A percentile compares a stretch with the other conserved stretches of the same genome.
Conservation (phyloP, 1,284 basidiomycete species). For the Apiotrichum veenhuisii region DNA sequence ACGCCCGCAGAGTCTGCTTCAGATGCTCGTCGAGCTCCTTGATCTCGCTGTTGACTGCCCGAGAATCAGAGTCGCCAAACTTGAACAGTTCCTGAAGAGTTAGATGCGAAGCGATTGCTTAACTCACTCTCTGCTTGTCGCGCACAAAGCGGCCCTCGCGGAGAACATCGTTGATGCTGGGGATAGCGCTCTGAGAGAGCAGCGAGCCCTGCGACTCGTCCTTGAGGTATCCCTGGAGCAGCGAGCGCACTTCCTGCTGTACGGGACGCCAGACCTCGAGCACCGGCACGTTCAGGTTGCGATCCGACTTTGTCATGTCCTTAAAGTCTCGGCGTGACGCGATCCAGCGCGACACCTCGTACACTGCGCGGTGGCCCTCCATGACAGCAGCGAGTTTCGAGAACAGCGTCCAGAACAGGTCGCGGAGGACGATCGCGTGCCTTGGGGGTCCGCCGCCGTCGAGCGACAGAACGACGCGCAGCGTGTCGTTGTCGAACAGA, state of each 20-base stretch:
- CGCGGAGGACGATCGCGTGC: constrained; percentile 80
- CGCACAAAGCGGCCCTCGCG: constrained; percentile 73
- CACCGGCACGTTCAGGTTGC: constrained; percentile 62
- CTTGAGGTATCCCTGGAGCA: constrained; percentile 88
- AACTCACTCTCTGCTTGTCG: constrained; percentile 68
- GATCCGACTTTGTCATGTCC: constrained; percentile 71
- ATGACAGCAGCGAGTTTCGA: constrained; percentile 95
- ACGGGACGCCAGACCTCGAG: constrained; percentile 89
- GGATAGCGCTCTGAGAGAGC: constrained; percentile 76
- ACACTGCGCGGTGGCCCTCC: constrained; percentile 85
- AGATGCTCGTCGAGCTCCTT: constrained; percentile 79
- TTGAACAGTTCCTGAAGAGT: constrained; percentile 62
- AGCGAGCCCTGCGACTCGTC: constrained; percentile 77
- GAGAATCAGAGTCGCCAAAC: constrained; percentile 80
- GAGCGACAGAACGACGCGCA: constrained; percentile 67
- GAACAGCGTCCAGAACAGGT: constrained; percentile 97
- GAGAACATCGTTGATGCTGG: constrained; percentile 90
- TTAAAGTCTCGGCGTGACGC: constrained; percentile 83
- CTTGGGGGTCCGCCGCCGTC: constrained; percentile 69
- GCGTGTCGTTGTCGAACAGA: constrained; percentile 27
- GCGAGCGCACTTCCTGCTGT: constrained; percentile 79
- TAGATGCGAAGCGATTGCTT: not conserved
- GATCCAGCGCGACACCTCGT: constrained; percentile 84
- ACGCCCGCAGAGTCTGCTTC: constrained; percentile 75
- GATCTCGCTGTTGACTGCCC: constrained; percentile 64